These are phyloP conservation scores for Pholiota adiposa DNA, from an alignment of 1,284 basidiomycete genomes.

Conservation along the genomic window DNA sequence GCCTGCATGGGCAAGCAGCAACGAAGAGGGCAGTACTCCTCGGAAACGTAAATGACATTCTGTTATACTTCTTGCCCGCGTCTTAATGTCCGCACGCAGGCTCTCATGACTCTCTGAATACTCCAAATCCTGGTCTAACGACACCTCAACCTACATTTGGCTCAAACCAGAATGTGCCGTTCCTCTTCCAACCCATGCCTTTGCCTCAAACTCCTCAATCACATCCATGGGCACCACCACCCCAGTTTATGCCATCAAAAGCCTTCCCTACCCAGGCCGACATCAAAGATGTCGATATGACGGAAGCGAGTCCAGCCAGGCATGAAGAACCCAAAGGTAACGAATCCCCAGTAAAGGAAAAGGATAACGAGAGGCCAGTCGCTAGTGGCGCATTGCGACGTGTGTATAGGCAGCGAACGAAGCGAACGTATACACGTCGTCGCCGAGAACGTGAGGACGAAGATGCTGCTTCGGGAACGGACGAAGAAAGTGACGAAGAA, in stretches of 20 bases:
- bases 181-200: constrained; percentile 65
- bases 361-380: constrained; percentile 49
- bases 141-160: constrained; percentile 59
- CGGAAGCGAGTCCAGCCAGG: constrained; percentile 65
- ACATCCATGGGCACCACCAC: constrained; percentile 67
- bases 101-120: constrained; percentile 53
- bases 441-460: constrained; percentile 36
- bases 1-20: constrained; percentile 58
- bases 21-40: constrained; percentile 52
- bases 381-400: constrained; percentile 74
- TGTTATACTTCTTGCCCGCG: neutral
- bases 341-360: constrained; percentile 27
- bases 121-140: constrained; percentile 48
- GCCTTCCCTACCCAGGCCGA: constrained; percentile 61
- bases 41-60: constrained; percentile 62
- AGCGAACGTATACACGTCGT: constrained; percentile 30
- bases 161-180: constrained; percentile 65
- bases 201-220: constrained; percentile 50
- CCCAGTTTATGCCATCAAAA: constrained; percentile 59
- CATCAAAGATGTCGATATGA: constrained; percentile 72
- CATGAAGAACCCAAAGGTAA: constrained; percentile 36
- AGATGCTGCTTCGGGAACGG: constrained; percentile 25
- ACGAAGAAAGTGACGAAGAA: constrained; percentile 49
- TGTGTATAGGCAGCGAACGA: constrained; percentile 67
- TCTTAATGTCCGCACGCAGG: constrained; percentile 40